These are phyloP conservation scores for Phaeotremella fagi DNA, from an alignment of 768 basidiomycete species.

Conservation along the genomic window DNA sequence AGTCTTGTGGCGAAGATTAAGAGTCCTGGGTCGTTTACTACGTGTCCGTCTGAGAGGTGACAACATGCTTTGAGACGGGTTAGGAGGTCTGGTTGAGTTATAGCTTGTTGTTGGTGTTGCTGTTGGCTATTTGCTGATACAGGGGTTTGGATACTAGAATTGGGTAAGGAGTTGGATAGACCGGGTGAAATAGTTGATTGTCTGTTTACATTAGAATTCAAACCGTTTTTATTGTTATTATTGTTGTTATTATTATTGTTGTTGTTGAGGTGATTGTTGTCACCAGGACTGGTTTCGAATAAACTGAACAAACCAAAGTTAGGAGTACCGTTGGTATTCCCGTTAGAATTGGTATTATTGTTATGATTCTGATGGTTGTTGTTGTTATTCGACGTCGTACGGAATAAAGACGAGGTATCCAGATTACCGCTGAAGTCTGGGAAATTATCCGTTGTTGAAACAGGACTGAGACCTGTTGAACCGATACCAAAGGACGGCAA, in stretches of 20 bases:
- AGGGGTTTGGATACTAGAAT: conserved; percentile 12
- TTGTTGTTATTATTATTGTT: background rate
- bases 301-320: conserved; percentile 25
- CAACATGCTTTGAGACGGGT: conserved; percentile 45
- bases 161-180: background rate
- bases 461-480: conserved; percentile 6
- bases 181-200: background rate
- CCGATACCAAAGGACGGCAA: conserved; percentile 34
- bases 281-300: no score
- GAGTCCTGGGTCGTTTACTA: conserved; percentile 45
- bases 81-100: conserved; percentile 38
- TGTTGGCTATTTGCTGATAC: background rate
- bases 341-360: background rate
- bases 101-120: conserved; percentile 3
- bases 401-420: conserved; percentile 15
- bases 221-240: background rate
- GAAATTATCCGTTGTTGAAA: conserved; percentile 11
- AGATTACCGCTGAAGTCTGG: conserved; percentile 18
- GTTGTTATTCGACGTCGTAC: no score
- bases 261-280: conserved; percentile 6
- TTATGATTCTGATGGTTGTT: background rate
- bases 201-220: background rate
- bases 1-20: conserved; percentile 45
- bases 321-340: conserved; percentile 6
- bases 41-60: conserved; percentile 44